Evolutionary conservation across 371 early-diverging fungal species (phyloP), one percentile per base, ranked within the genome.

Genomic region (Mucor saturninus): DNA sequence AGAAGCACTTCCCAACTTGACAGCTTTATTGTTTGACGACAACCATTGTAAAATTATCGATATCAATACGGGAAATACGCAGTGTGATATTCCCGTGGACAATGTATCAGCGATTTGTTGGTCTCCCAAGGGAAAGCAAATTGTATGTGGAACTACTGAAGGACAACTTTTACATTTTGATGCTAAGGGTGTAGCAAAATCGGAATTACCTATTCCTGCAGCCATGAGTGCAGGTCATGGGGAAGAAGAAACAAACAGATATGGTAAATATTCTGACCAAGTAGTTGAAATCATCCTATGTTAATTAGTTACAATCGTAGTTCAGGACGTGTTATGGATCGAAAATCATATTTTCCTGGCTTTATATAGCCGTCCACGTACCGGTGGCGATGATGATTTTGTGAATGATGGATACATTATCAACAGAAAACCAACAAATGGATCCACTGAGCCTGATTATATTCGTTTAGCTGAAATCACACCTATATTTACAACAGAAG

Each of bases 91-190:
- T 3, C 69, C 76, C 8, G 35, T 60, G 14, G 54, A 65, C 11
- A 65, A 67, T 51, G 35, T 68, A 7, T 69, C 80, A 26, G 76
- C 80, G 39, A 64, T 82, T 6, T 83, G 80, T 48, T 85, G 85
- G 85, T 83, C 83, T 13, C 83, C 74, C 26, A 85, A 81, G 59
- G 85, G 85, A 63, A 83, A 80, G 40, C 85, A 85, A 51, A 61
- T 85, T 48, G 74, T 76, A 2, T 77, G 77, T 43, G 85, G 85
- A 39, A 69, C 59, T n/a, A 39, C 49, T 14, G 61, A 72, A 46
- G 85, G 83, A 11, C 46, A 56, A 11, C 54, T 85, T 8, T 52
- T 57, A 2, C 74, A 76, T 31, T 83, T 68, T 65, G 77, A 75
- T 50, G 56, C 59, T 0, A 59, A 67, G 10, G 85, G 79, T 3